These are phyloP conservation scores for Teunomyces funiuensis DNA, from an alignment of 805 yeast genomes.

Conservation along the genomic window DNA sequence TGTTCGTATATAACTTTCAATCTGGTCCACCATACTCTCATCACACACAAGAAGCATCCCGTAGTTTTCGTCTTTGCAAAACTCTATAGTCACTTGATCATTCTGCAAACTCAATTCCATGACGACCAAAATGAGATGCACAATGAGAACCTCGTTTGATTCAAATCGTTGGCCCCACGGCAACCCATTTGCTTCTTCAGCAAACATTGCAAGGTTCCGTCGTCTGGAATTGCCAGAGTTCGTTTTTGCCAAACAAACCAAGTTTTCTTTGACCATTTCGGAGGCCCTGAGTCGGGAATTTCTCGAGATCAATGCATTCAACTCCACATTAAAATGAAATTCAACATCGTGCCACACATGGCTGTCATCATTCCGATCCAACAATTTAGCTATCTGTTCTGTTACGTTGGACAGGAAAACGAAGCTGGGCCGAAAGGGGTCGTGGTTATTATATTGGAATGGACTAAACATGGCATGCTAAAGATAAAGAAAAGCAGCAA, in stretches of 20 bases:
- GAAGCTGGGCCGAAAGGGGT: conserved; percentile 37
- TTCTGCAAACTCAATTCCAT: conserved; percentile 21
- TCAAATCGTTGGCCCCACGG: neutral
- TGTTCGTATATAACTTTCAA: conserved; percentile 27
- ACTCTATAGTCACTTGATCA: conserved; percentile 18
- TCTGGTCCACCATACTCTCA: conserved; percentile 21
- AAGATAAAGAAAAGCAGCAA: neutral
- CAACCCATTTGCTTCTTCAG: neutral
- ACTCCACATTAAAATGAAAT: conserved; percentile 27
- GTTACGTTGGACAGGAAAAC: conserved; percentile 38
- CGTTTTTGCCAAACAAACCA: conserved; percentile 26
- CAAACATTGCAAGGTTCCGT: neutral
- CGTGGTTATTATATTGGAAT: conserved; percentile 14
- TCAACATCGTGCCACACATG: conserved; percentile 6
- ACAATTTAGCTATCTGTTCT: conserved; percentile 15
- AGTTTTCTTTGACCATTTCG: conserved; percentile 33
- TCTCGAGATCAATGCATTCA: conserved; percentile 35
- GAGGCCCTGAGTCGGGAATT: conserved; percentile 29
- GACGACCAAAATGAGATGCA: conserved; percentile 25
- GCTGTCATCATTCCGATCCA: neutral
- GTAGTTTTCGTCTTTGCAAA: conserved; percentile 32
- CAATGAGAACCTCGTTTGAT: conserved; percentile 34
- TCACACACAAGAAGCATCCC: conserved; percentile 29
- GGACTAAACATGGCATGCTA: conserved; percentile 4
- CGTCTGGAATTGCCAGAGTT: neutral